Evolutionary conservation across 805 yeast genomes (phyloP).

Genomic region (Suhomyces vadensis): DNA sequence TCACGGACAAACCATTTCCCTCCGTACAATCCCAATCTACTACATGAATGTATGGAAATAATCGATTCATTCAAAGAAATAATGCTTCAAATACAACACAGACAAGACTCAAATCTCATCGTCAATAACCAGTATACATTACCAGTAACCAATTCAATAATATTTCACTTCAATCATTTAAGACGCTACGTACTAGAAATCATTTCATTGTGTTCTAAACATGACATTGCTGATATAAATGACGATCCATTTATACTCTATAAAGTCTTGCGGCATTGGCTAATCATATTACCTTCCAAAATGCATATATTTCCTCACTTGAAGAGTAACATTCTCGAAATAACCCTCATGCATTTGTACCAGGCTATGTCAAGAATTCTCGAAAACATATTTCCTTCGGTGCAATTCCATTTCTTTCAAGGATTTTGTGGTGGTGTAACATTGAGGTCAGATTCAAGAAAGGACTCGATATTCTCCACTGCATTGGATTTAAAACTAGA

Average conservation of each 20-base stretch:
- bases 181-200: slow-evolving; percentile 9
- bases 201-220: not conserved
- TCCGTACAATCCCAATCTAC: not conserved
- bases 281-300: slow-evolving; percentile 22
- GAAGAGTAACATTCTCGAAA: slow-evolving; percentile 14
- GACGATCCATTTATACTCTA: slow-evolving; percentile 14
- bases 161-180: slow-evolving; percentile 15
- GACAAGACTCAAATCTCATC: no score
- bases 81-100: no score
- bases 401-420: slow-evolving; percentile 21
- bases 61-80: slow-evolving; percentile 2
- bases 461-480: not conserved
- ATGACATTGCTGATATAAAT: slow-evolving; percentile 4
- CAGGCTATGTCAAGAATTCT: slow-evolving; percentile 16
- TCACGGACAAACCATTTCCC: slow-evolving; percentile 12
- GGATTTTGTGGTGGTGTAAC: slow-evolving; percentile 24
- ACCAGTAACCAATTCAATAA: no score
- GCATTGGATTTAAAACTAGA: not conserved
- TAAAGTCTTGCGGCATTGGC: slow-evolving; percentile 22
- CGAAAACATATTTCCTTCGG: slow-evolving; percentile 25
- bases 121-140: not conserved
- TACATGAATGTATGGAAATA: slow-evolving; percentile 7
- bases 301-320: slow-evolving; percentile 13
- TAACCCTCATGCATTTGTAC: slow-evolving; percentile 16
- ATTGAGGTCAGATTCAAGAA: slow-evolving; percentile 2